A percentile compares a stretch with the other conserved stretches of the same genome.
Evolutionary conservation across 2,329 filamentous ascomycete species (phyloP).

Genomic region (Cordyceps pruinosa): DNA sequence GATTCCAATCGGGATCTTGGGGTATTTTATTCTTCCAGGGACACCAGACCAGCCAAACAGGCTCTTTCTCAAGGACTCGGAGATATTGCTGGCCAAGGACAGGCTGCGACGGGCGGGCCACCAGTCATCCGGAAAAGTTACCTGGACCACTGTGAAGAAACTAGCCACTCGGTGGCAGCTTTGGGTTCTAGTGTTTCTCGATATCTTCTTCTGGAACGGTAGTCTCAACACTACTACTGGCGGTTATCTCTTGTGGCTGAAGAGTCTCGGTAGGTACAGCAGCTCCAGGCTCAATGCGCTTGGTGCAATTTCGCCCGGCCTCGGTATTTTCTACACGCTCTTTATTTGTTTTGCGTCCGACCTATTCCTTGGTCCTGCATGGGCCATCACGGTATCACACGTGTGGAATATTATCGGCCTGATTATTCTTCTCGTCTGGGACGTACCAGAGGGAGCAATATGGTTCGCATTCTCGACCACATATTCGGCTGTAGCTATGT

Average conservation of each 20-base stretch:
- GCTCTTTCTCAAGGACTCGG: conserved; percentile 22
- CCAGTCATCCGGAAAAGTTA: conserved; percentile 33
- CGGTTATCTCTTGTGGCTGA: background rate
- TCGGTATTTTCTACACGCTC: background rate
- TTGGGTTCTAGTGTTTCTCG: conserved; percentile 50
- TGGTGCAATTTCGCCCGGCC: background rate
- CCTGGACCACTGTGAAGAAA: conserved; percentile 15
- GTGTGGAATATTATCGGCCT: background rate
- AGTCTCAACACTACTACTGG: background rate
- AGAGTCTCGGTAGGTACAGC: background rate
- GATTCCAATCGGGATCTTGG: conserved; percentile 25
- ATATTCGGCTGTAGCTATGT: background rate
- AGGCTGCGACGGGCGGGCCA: conserved; percentile 37
- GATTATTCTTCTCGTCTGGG: background rate
- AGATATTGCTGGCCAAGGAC: conserved; percentile 22
- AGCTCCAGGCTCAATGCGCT: background rate
- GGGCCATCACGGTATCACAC: background rate
- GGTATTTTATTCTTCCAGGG: conserved; percentile 27
- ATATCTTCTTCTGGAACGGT: conserved; percentile 60
- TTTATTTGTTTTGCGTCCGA: background rate
- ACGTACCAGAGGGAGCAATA: background rate
- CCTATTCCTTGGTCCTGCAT: background rate
- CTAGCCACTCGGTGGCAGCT: conserved; percentile 56
- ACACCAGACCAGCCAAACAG: conserved; percentile 20
- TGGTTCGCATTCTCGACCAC: background rate